phyloP scores from a whole-genome alignment of 352 stramenopile species.

The Nothophytophthora sp. region DNA sequence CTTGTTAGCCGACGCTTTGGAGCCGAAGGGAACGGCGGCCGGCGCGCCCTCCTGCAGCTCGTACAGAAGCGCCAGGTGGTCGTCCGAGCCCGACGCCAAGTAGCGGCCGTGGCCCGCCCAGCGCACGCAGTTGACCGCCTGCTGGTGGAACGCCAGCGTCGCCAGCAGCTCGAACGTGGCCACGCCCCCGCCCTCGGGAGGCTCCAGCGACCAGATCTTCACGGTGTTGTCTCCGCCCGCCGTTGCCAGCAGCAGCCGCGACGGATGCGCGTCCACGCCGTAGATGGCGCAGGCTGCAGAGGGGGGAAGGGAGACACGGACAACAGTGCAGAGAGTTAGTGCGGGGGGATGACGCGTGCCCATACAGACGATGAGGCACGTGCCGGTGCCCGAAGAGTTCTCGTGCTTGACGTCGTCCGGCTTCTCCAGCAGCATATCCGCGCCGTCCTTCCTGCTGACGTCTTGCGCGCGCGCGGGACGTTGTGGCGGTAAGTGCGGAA shows the following conservation, averaged over 20 bases:
- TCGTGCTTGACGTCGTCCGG: constrained; percentile 75
- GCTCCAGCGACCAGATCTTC: constrained; percentile 82
- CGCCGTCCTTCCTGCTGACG: not conserved
- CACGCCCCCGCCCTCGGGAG: constrained; percentile 36
- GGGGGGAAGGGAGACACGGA: not conserved
- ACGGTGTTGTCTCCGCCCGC: constrained; percentile 82
- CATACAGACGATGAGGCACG: constrained; percentile 2
- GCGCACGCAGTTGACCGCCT: constrained; percentile 87
- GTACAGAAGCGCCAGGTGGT: constrained; percentile 85
- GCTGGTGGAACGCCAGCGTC: constrained; percentile 80
- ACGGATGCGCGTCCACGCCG: constrained; percentile 82
- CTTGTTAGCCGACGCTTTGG: constrained; percentile 76
- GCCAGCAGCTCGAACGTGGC: constrained; percentile 80
- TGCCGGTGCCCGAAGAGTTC: constrained; percentile 67
- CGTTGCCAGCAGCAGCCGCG: constrained; percentile 68
- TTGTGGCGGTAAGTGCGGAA: not conserved
- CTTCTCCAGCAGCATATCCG: constrained; percentile 83
- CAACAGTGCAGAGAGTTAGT: constrained; percentile 4
- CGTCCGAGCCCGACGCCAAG: constrained; percentile 81
- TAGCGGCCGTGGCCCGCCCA: constrained; percentile 81
- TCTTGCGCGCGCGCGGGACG: not conserved
- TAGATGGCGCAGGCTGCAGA: constrained; percentile 80
- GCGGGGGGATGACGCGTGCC: not conserved
- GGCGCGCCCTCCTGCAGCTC: constrained; percentile 66
- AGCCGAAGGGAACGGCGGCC: constrained; percentile 77